Percentiles rank a stretch among this genome's conserved stretches.
phyloP scores from a whole-genome alignment of 2,329 filamentous ascomycete genomes.

The Sporothrix brasiliensis region DNA sequence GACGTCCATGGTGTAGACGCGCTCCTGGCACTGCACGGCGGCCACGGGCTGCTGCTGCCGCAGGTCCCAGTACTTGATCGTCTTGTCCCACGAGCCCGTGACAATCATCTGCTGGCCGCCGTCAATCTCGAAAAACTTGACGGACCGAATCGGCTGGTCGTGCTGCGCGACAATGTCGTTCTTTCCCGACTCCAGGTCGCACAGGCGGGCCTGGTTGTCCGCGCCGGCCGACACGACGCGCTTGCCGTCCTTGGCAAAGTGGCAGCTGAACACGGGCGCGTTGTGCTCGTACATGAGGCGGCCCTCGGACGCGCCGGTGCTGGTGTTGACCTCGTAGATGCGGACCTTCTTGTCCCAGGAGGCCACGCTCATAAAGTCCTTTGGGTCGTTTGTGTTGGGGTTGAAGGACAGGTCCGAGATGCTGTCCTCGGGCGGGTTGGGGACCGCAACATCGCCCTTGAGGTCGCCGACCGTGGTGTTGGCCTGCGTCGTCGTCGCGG shows the following conservation, averaged over 20 bases:
- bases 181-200: conserved; percentile 73
- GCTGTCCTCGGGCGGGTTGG: conserved; percentile 80
- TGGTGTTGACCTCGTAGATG: conserved; percentile 85
- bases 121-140: conserved; percentile 74
- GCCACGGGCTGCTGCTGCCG: conserved; percentile 67
- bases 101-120: conserved; percentile 79
- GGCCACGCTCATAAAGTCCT: conserved; percentile 81
- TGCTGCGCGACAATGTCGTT: conserved; percentile 78
- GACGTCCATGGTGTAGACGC: conserved; percentile 90
- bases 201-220: conserved; percentile 86
- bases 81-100: conserved; percentile 92
- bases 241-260: conserved; percentile 93
- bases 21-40: conserved; percentile 69
- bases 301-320: conserved; percentile 73
- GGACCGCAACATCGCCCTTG: conserved; percentile 81
- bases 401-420: conserved; percentile 83
- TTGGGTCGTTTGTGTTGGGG: conserved; percentile 52
- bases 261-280: conserved; percentile 78
- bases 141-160: conserved; percentile 77
- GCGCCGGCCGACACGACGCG: conserved; percentile 86
- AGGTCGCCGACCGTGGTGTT: conserved; percentile 85
- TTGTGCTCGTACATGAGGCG: conserved; percentile 86
- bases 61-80: conserved; percentile 86
- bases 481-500: conserved; percentile 53
- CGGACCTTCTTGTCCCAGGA: conserved; percentile 99